Evolutionary conservation across 495 filamentous ascomycete genomes (phyloP).

Genomic region (Aspergillus baeticus): DNA sequence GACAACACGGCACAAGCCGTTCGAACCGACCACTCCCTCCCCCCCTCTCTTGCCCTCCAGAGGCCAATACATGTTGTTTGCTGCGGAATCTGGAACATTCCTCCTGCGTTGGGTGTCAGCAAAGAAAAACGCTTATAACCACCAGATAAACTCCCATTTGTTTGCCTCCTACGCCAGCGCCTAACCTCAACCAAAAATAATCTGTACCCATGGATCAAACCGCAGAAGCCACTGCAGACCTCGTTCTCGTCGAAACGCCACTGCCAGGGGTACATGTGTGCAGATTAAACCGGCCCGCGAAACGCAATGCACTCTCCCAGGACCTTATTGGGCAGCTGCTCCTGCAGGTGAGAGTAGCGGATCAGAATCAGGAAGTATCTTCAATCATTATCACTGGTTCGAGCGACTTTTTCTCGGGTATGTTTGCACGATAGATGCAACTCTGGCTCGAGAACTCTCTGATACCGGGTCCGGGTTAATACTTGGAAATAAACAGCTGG

Average conservation of each 20-base stretch:
- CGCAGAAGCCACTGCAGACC: background rate
- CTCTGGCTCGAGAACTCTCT: too few species aligned
- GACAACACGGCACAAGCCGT: too few species aligned
- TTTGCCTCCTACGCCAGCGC: too few species aligned
- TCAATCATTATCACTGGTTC: constrained; percentile 5
- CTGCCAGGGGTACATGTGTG: background rate
- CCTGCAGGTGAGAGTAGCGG: background rate
- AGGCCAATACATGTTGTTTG: too few species aligned
- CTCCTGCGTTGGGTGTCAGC: too few species aligned
- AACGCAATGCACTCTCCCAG: constrained; percentile 6
- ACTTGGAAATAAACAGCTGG: constrained; percentile 8
- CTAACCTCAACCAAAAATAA: background rate
- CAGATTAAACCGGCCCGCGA: constrained; percentile 5
- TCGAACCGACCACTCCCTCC: too few species aligned
- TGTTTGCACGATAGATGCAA: too few species aligned
- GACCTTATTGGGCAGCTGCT: background rate
- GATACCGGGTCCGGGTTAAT: too few species aligned
- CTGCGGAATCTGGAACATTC: too few species aligned
- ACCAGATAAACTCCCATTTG: too few species aligned
- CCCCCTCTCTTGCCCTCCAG: too few species aligned
- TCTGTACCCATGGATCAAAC: background rate
- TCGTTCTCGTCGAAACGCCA: background rate
- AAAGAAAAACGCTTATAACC: too few species aligned
- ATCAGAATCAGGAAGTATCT: background rate
- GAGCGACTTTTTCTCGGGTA: constrained; percentile 5